Base-by-base conservation (phyloP, 2,329 filamentous ascomycete genomes). In the Colletotrichum tamarilloi region DNA sequence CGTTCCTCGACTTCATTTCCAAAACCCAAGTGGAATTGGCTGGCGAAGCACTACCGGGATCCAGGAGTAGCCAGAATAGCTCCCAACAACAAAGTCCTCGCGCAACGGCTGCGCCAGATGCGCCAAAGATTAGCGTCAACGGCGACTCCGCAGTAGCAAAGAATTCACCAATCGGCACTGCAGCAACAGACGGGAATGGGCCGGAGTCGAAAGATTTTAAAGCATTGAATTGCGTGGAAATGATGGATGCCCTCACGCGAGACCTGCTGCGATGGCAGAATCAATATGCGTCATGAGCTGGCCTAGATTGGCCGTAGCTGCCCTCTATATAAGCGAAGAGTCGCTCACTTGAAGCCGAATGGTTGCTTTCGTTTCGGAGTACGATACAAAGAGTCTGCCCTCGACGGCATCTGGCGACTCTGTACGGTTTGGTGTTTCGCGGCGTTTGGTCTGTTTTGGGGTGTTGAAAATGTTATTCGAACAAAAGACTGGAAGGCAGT, bases 11-110 rank as follows among this genome's bases (percentile, higher is more conserved):
- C 77, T 98, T 96, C 79, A 98, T 98, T 75, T 92, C 93, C 4
- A 91, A 94, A 76, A 96, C 95, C 70, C 95, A 98, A 81, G 88
- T 97, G 7, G 95, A 98, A 79, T 89, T 97, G 83, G 95, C 94
- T 1, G 91, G 90, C 35, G 92, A 92, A 74, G 83, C 85, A 81
- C 83, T 84, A 74, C 86, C 83, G 7, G 73, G 73, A 19, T 79
- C 82, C 66, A 78, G 83, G 26, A 82, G 83, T 46, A 82, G 83
- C 59, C 76, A 80, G 73, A 68, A 76, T 73, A 74, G 75, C 73
- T 73, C 77, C 58, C 68, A 76, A 62, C 64, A 76, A 53, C 66
- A 77, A 49, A 72, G 72, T 28, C 78, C 78, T 55, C 78, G 78
- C 53, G 62, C 26, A 16, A 78, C 76, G 35, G 75, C 75, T 56